A percentile compares a stretch with the other conserved stretches of the same genome.
Evolutionary conservation across 148 eudicot species (phyloP).

Genomic region (Rhododendron williamsianum): DNA sequence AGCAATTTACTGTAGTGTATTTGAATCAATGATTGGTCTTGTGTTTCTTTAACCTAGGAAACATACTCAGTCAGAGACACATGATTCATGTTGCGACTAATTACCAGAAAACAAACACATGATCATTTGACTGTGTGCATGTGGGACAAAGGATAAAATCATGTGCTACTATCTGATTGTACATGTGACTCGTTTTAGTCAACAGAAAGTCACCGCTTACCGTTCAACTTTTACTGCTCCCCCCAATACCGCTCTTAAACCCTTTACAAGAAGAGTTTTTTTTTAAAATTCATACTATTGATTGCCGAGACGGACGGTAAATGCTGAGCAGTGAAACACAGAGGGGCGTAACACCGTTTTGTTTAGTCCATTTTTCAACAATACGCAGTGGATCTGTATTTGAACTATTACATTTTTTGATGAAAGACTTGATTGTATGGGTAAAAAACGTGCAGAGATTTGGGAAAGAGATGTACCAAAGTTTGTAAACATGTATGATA

Average conservation of each 20-base stretch:
- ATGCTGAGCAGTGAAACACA: no score
- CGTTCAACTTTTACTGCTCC: no score
- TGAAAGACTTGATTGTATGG: background rate
- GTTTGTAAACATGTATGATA: background rate
- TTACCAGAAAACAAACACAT: background rate
- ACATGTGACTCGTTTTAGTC: background rate
- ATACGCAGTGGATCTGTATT: background rate
- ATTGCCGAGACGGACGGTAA: no score
- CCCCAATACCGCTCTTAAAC: no score
- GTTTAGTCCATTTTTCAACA: background rate
- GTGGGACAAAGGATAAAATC: background rate
- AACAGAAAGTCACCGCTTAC: background rate
- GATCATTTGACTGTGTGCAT: background rate
- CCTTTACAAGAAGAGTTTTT: no score
- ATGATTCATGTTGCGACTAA: background rate
- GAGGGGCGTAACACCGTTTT: no score
- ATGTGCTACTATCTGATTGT: background rate
- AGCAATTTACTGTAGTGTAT: background rate
- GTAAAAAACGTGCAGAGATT: background rate
- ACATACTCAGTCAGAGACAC: background rate
- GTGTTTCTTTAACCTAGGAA: background rate
- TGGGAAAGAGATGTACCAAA: background rate
- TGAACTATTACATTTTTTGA: background rate
- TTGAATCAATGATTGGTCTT: background rate
- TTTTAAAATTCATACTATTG: no score